Conservation (phyloP, 1,284 basidiomycete genomes). For the Malassezia brasiliensis region DNA sequence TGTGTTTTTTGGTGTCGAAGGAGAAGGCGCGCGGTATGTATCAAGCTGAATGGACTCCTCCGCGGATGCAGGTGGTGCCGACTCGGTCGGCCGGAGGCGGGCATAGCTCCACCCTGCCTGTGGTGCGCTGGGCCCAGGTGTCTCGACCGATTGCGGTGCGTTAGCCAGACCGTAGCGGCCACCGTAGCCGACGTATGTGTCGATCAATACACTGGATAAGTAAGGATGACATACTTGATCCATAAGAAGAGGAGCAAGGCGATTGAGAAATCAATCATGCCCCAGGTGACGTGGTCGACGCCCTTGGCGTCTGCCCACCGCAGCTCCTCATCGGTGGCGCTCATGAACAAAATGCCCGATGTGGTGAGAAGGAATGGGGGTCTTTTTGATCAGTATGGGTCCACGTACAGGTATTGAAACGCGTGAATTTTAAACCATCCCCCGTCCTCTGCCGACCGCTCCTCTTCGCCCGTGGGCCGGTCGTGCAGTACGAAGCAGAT, state of each 20-base stretch:
- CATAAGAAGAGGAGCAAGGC: slow-evolving; percentile 39
- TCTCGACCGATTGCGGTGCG: neutral
- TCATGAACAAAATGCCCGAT: slow-evolving; percentile 44
- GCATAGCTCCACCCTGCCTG: neutral
- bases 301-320: slow-evolving; percentile 38
- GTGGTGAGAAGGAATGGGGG: slow-evolving; percentile 38
- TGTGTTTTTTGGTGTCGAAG: neutral
- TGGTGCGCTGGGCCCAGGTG: neutral
- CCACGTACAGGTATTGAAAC: slow-evolving; percentile 33
- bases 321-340: slow-evolving; percentile 46
- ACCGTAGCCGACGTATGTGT: slow-evolving; percentile 36
- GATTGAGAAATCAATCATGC: slow-evolving; percentile 40
- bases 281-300: slow-evolving; percentile 44
- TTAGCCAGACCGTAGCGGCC: slow-evolving; percentile 24
- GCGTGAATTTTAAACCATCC: slow-evolving; percentile 13
- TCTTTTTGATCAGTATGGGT: neutral
- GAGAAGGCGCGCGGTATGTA: neutral
- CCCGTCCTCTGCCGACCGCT: neutral
- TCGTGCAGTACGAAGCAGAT: slow-evolving; percentile 63
- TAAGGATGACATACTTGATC: slow-evolving; percentile 19
- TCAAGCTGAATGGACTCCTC: neutral
- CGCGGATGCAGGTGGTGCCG: neutral
- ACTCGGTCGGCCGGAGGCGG: neutral
- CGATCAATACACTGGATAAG: slow-evolving; percentile 28
- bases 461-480: slow-evolving; percentile 30